Evolutionary conservation across 169 alveolate species (phyloP), one percentile per base, ranked within the genome.

Genomic region (Cryptosporidium ryanae): DNA sequence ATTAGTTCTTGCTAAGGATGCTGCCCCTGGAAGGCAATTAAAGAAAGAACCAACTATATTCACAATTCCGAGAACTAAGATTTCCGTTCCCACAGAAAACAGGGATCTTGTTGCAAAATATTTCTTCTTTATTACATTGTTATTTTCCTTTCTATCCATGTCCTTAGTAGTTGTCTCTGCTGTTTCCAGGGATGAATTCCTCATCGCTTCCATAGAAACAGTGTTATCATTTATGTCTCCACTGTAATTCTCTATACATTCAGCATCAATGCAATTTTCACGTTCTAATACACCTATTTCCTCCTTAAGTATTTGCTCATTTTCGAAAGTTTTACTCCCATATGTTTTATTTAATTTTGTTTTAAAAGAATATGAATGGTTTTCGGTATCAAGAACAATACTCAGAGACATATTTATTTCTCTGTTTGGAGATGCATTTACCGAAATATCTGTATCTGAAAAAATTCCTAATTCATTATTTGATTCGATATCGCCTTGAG

Each of bases 1-100:
- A 31, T 70, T 70, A 27, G 84, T 70, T 17, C 84, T 70, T 12
- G 84, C 84, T 18, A 70, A 52, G 3, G 84, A 70, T 70, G 68
- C 84, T 13, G 84, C 84, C 34, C 84, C 84, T 15, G 84, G 84
- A 70, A 70, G 84, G 31, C 84, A 70, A 31, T 70, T 50, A 15
- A 70, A 70, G 18, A 70, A 70, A 17, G 84, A 59, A 13, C 84
- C 84, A 70, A 70, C 66, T 32, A 70, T 70, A 70, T 70, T 70
- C 15, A 70, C 55, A 1, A 54, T 38, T 5, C 84, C 84, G 8
- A 70, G 66, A 31, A 55, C 84, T 4, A 70, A 67, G n/a, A 70
- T 70, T 34, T 70, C 84, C 21, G 84, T 70, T 12, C 84, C 68
- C 8, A 55, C 84, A 1, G 66, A 70, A 54, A 70, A 70, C 6